Evolutionary conservation across 129 eudicot genomes (phyloP).

Genomic region (Flaveria sonorensis): DNA sequence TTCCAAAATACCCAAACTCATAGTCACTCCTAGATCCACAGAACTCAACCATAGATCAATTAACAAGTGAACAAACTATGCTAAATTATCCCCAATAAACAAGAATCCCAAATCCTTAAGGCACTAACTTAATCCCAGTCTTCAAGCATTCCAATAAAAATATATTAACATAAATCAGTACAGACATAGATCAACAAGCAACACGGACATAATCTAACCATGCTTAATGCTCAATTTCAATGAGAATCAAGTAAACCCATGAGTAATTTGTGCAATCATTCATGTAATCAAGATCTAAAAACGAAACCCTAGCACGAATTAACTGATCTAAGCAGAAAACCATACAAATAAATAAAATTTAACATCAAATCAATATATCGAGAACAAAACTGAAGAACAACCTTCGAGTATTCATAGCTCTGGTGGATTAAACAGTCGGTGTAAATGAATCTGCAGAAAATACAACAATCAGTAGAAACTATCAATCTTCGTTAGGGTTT

Average conservation of each 20-base stretch:
- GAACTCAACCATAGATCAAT: not conserved
- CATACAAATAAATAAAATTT: not conserved
- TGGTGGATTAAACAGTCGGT: constrained; percentile 12
- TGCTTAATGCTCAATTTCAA: not conserved
- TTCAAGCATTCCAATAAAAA: not conserved
- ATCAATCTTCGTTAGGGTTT: constrained; percentile 26
- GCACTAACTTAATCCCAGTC: not conserved
- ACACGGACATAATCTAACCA: not conserved
- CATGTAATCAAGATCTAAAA: constrained; percentile 18
- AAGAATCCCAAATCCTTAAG: not conserved
- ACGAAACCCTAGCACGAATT: constrained; percentile 5
- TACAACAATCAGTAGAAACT: not conserved
- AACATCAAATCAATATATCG: not conserved
- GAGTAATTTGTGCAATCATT: not conserved
- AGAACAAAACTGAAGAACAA: constrained; percentile 6
- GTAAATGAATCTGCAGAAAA: constrained; percentile 32
- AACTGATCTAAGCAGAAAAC: constrained; percentile 24
- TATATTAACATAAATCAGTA: not conserved
- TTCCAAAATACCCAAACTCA: not conserved
- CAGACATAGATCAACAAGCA: not conserved
- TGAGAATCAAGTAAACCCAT: not conserved
- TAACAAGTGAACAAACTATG: not conserved
- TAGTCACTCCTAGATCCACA: constrained; percentile 10
- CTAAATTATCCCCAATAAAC: not conserved
- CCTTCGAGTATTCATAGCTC: constrained; percentile 46